Percentiles rank a stretch among this genome's conserved stretches.
Evolutionary conservation across 805 yeast genomes (phyloP).

Genomic region (Wickerhamiella dianesei): DNA sequence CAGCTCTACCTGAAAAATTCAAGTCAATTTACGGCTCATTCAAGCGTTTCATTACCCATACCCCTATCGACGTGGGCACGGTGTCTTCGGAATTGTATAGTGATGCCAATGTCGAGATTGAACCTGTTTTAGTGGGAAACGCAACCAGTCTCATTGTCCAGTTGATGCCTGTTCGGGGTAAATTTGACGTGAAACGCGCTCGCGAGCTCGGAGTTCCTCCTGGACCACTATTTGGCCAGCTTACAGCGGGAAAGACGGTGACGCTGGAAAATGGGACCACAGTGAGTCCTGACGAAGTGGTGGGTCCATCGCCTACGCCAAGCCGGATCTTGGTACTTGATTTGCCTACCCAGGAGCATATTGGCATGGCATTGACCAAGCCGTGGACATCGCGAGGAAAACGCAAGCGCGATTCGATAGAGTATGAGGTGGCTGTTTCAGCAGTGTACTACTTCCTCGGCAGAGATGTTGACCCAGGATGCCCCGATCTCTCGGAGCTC

Average conservation of each 20-base stretch:
- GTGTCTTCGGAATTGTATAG: conserved; percentile 1
- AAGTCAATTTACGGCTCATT: conserved; percentile 60
- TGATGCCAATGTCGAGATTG: conserved; percentile 21
- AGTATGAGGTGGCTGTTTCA: conserved; percentile 26
- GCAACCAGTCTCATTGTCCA: conserved; percentile 50
- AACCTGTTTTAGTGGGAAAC: conserved; percentile 11
- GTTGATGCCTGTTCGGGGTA: conserved; percentile 60
- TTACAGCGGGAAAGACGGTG: conserved; percentile 49
- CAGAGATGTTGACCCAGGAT: conserved; percentile 36
- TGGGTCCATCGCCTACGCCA: conserved; percentile 47
- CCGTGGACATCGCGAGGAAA: background rate
- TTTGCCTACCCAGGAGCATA: conserved; percentile 44
- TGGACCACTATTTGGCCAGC: conserved; percentile 42
- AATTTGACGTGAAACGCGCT: conserved; percentile 56
- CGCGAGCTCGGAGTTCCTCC: conserved; percentile 52
- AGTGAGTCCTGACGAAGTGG: conserved; percentile 56
- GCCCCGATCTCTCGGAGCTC: conserved; percentile 8
- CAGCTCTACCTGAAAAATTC: conserved; percentile 34
- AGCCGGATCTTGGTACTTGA: conserved; percentile 57
- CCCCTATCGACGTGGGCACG: conserved; percentile 38
- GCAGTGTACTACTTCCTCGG: conserved; percentile 68
- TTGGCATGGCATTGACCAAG: conserved; percentile 21
- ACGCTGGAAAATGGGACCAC: conserved; percentile 42
- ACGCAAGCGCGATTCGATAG: conserved; percentile 13
- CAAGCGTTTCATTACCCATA: conserved; percentile 76